A percentile compares a stretch with the other conserved stretches of the same genome.
Conservation (phyloP, 164 flowering plant species). For the Nymphaea colorata region DNA sequence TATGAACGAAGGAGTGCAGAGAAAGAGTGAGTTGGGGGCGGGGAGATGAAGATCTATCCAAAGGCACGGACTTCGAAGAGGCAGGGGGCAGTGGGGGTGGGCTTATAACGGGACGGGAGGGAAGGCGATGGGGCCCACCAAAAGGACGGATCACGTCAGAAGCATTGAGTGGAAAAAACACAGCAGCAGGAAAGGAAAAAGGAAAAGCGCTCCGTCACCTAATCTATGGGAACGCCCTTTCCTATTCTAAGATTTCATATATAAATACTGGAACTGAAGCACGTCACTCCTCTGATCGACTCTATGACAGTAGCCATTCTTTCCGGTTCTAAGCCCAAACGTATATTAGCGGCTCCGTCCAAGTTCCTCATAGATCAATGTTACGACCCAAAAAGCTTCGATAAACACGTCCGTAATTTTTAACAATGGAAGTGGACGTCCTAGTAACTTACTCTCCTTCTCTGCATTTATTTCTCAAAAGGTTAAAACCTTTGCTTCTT, state of each 20-base stretch:
- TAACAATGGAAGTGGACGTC: no score
- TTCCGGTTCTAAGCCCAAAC: no score
- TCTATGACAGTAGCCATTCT: no score
- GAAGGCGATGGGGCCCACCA: background rate
- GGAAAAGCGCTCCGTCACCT: background rate
- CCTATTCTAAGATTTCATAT: background rate
- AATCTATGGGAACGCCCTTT: background rate
- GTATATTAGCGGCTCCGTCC: no score
- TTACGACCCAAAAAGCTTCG: no score
- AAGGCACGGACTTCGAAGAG: background rate
- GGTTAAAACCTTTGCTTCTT: no score
- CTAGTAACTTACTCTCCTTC: no score
- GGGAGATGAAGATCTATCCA: background rate
- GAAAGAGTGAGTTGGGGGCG: background rate
- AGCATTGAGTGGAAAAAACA: background rate
- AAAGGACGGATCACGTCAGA: background rate
- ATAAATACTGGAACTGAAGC: background rate
- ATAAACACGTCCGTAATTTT: no score
- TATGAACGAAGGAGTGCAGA: background rate
- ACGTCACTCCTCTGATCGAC: background rate
- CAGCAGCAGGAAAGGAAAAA: background rate
- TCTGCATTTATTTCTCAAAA: no score
- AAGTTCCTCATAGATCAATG: no score
- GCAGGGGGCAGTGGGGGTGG: constrained; percentile 1
- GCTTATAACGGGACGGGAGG: background rate